Evolutionary conservation across 495 filamentous ascomycete genomes (phyloP), one percentile per base, ranked within the genome.

Genomic region (Penicillium cinerascens): DNA sequence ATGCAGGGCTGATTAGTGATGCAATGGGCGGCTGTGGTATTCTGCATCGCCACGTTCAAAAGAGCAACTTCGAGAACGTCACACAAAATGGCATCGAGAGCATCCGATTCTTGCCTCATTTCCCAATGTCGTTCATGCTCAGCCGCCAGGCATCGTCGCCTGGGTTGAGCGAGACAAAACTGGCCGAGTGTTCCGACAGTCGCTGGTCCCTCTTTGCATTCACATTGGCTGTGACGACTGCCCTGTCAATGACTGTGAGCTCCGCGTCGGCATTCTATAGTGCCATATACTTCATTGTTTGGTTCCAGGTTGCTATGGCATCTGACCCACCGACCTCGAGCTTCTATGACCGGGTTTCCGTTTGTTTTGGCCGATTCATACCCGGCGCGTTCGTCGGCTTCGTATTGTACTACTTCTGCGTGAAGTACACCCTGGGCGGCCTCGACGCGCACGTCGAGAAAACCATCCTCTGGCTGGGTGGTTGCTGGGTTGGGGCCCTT

Each of bases 401-500:
- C 65, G 85, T 84, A 49, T 74, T 92, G 29, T 91, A 87, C 67
- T 77, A 78, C 56, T 85, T 85, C 59, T 76, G 67, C 42, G 68
- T 80, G 10, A 62, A 66, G 2, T 65, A 73, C 49, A 78, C 74
- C 1, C 70, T 90, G 1, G 58, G 51, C 1, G 71, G 80, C 21
- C 74, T 88, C 5, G 79, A 76, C 1, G 84, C 88, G 4, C 84
- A 86, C 55, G 65, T 85, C 54, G 87, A 91, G 56, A 88, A 87
- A 64, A 86, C 88, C 0, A 56, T 91, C 22, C 70, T 91, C 23
- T 91, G 87, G 87, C 74, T 92, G 8, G 84, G 85, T 0, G 78
- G 76, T n/a, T 85, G 82, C 68, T 92, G 89, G 89, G 75, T 91
- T 46, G 88, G 87, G 22, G 85, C 87, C 7, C 70, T 92, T 27